Evolutionary conservation across 208 protist genomes (phyloP), one percentile per base, ranked within the genome.

Genomic region (Porcisia deanei): DNA sequence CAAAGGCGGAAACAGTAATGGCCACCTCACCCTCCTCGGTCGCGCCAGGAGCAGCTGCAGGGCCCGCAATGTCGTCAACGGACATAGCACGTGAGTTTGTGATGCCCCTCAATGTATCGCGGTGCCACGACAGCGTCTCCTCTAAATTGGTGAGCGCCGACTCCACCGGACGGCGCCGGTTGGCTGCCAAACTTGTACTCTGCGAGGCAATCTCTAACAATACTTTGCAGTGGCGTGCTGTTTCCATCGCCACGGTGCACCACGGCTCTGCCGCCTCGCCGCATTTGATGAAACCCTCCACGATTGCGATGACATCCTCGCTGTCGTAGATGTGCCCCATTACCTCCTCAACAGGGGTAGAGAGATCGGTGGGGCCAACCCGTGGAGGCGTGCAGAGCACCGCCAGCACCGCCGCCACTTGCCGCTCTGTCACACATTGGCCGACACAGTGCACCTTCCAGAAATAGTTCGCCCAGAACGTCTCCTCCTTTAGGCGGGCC

Each of bases 401-500:
- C 5, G 83, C 87, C 22, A 94, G 83, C 55, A 96, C 66, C 10
- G 85, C 75, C 2, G 79, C 73, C 47, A 90, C 88, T 77, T 94
- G 88, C 20, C 84, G 82, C 49, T 87, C 84, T 55, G 81, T 92
- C 43, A 80, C 84, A 63, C 92, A 96, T 47, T 75, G 53, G 30
- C 74, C 79, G 8, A 94, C 74, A 71, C 88, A 94, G n/a, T 88
- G 79, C 14, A 91, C 82, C 79, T 94, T 93, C 91, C 90, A 96
- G 68, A 96, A 94, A 75, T 91, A 96, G 75, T 92, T 91, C 20
- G 83, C 82, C 91, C 92, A 96, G 79, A 96, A 96, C 22, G 71
- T 81, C 49, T 89, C 82, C 34, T 96, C 92, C 59, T 83, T 82
- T n/a, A 96, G 84, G 45, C 75, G 77, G 1, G 80, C 74, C 7